These are phyloP conservation scores for Prillingera fragicola DNA, from an alignment of 1,284 basidiomycete genomes.

Conservation along the genomic window DNA sequence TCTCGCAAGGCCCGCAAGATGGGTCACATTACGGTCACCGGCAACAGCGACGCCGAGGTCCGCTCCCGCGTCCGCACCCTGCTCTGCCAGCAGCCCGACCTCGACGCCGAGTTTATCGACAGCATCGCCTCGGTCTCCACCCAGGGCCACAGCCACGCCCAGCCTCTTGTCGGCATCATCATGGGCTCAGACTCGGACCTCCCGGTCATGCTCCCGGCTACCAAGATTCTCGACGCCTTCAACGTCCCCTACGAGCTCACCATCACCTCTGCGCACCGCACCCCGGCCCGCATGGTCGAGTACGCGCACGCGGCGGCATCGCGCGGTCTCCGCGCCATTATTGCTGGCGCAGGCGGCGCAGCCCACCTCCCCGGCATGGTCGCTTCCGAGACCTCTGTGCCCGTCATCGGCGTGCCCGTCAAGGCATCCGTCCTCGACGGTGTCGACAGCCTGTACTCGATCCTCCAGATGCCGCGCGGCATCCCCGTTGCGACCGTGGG, in stretches of 20 bases:
- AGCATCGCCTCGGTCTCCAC: conserved; percentile 54
- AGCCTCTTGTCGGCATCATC: conserved; percentile 86
- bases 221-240: conserved; percentile 76
- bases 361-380: conserved; percentile 99
- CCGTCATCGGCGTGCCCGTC: conserved; percentile 95
- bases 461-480: conserved; percentile 99
- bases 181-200: conserved; percentile 99
- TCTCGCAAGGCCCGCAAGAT: conserved; percentile 91
- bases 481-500: conserved; percentile 96
- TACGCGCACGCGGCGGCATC: conserved; percentile 74
- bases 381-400: conserved; percentile 83
- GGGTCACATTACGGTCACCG: conserved; percentile 93
- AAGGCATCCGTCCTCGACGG: conserved; percentile 92
- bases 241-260: conserved; percentile 85
- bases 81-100: conserved; percentile 59
- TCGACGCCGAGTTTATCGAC: conserved; percentile 52
- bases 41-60: conserved; percentile 71
- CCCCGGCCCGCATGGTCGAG: conserved; percentile 76
- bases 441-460: conserved; percentile 92
- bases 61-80: conserved; percentile 64
- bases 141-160: conserved; percentile 53
- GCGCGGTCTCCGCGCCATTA: conserved; percentile 71
- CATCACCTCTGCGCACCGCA: conserved; percentile 94
- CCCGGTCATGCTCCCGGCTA: conserved; percentile 84
- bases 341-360: conserved; percentile 94